phyloP scores from a whole-genome alignment of 2,329 filamentous ascomycete genomes.

The Apiospora phragmitis region DNA sequence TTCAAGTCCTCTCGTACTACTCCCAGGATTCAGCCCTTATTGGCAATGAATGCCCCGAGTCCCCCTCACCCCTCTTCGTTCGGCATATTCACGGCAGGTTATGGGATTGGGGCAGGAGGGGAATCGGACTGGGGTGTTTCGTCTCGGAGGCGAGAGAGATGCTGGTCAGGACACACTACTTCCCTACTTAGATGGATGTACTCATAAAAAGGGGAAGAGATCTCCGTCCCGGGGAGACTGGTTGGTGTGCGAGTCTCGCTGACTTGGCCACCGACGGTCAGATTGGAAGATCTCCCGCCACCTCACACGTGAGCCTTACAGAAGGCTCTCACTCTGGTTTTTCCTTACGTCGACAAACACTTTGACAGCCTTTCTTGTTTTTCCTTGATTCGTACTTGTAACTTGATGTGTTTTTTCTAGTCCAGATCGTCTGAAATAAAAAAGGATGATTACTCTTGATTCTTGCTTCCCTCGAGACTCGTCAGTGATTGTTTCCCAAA shows the following conservation, averaged over 20 bases:
- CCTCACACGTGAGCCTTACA: conserved; percentile 18
- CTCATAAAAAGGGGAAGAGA: conserved; percentile 30
- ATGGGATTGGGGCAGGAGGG: neutral
- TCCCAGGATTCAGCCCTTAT: neutral
- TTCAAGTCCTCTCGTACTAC: neutral
- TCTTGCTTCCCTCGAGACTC: neutral
- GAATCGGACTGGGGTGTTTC: neutral
- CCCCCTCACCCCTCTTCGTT: conserved; percentile 15
- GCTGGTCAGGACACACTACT: conserved; percentile 23
- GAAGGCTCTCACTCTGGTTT: conserved; percentile 31
- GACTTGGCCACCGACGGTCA: conserved; percentile 22
- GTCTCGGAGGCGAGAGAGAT: conserved; percentile 25
- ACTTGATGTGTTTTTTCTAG: conserved; percentile 27
- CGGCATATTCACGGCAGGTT: neutral
- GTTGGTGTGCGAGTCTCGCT: conserved; percentile 17
- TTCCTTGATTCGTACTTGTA: conserved; percentile 29
- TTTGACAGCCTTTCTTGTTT: conserved; percentile 24
- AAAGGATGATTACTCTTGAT: conserved; percentile 28
- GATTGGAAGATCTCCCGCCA: conserved; percentile 22
- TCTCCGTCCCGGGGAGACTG: conserved; percentile 19
- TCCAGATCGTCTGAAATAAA: conserved; percentile 27
- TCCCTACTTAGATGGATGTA: conserved; percentile 34
- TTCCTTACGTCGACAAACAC: conserved; percentile 30
- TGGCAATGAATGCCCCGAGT: conserved; percentile 12
- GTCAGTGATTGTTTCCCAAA: neutral